These are phyloP conservation scores for Taphrina deformans DNA, from an alignment of 1,139 yeast species.

Conservation along the genomic window DNA sequence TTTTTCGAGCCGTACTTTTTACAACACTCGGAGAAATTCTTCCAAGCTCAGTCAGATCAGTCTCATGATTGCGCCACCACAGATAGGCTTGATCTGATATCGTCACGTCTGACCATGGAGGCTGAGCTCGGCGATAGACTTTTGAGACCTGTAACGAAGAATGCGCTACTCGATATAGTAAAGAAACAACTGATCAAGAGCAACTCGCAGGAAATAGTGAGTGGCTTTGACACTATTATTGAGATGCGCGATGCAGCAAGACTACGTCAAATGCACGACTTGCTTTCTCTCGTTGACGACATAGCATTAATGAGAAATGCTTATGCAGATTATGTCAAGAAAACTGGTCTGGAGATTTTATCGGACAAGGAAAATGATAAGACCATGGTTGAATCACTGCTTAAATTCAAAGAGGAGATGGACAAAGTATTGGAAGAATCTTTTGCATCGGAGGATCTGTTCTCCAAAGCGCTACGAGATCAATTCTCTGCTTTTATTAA, in stretches of 20 bases:
- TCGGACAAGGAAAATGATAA: slow-evolving; percentile 19
- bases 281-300: slow-evolving; percentile 31
- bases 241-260: slow-evolving; percentile 23
- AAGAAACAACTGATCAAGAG: slow-evolving; percentile 28
- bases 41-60: neutral
- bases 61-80: neutral
- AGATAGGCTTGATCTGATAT: neutral
- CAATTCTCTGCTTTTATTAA: slow-evolving; percentile 42
- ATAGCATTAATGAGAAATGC: slow-evolving; percentile 28
- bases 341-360: slow-evolving; percentile 34
- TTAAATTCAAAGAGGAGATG: slow-evolving; percentile 38
- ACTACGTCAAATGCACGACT: slow-evolving; percentile 32
- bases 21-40: neutral
- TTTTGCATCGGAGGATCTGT: slow-evolving; percentile 35
- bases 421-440: slow-evolving; percentile 36
- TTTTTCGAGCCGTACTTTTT: slow-evolving; percentile 26
- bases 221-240: slow-evolving; percentile 36
- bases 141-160: slow-evolving; percentile 32
- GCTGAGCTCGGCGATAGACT: slow-evolving; percentile 1
- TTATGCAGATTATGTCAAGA: slow-evolving; percentile 35
- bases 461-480: slow-evolving; percentile 39
- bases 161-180: slow-evolving; percentile 30
- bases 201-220: slow-evolving; percentile 19
- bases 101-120: neutral
- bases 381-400: slow-evolving; percentile 38